Percentiles rank a stretch among this genome's conserved stretches.
phyloP scores from a whole-genome alignment of 2,329 filamentous ascomycete species.

The Colletotrichum sojae region DNA sequence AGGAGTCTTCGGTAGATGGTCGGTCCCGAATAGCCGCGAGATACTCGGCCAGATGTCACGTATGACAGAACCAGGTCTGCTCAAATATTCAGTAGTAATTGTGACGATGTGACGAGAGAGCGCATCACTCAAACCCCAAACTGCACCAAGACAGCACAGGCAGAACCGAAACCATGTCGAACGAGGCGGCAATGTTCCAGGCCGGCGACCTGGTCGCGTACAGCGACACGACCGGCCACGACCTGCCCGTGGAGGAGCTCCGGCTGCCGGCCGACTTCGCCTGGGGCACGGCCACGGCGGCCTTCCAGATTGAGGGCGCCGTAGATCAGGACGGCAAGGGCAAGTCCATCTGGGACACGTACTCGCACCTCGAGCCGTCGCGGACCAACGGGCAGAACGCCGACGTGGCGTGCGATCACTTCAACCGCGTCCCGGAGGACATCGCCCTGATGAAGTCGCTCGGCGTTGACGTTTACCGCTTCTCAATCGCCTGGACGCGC shows the following conservation, averaged over 20 bases:
- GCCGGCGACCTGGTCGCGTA: slow-evolving; percentile 15
- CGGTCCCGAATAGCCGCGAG: slow-evolving; percentile 7
- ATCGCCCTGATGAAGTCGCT: slow-evolving; percentile 71
- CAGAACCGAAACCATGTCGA: neutral
- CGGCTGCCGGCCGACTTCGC: slow-evolving; percentile 54
- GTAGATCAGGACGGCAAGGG: slow-evolving; percentile 58
- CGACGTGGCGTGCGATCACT: slow-evolving; percentile 63
- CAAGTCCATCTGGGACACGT: slow-evolving; percentile 59
- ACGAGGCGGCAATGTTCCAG: slow-evolving; percentile 21
- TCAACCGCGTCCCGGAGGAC: slow-evolving; percentile 63
- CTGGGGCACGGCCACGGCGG: slow-evolving; percentile 59
- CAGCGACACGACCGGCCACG: slow-evolving; percentile 5
- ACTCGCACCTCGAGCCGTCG: slow-evolving; percentile 56
- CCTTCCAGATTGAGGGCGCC: slow-evolving; percentile 62
- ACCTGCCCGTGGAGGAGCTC: slow-evolving; percentile 13
- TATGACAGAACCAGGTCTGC: no score
- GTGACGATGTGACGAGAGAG: no score
- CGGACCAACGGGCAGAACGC: slow-evolving; percentile 58
- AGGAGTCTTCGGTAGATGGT: neutral
- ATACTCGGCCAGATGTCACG: neutral
- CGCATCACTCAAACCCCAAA: no score
- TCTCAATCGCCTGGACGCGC: slow-evolving; percentile 77
- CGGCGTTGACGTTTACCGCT: slow-evolving; percentile 73
- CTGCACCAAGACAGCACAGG: no score
- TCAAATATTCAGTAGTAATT: no score